phyloP scores from a whole-genome alignment of 2,329 filamentous ascomycete species.

The Trichophyton simii region DNA sequence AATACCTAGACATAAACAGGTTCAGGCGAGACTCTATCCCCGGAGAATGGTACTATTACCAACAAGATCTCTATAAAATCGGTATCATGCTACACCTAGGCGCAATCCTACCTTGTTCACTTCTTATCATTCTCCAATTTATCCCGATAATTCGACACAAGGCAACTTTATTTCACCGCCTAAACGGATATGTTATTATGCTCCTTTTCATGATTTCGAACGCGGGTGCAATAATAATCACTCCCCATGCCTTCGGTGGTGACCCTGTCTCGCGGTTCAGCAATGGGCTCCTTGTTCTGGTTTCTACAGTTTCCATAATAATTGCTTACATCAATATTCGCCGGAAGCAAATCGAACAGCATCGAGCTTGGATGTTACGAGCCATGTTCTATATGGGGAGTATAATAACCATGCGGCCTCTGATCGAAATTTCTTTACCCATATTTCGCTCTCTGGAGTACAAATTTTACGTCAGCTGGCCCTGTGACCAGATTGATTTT shows the following conservation, averaged over 20 bases:
- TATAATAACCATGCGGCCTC: neutral
- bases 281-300: slow-evolving; percentile 27
- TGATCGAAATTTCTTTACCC: neutral
- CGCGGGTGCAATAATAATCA: slow-evolving; percentile 43
- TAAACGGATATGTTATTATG: slow-evolving; percentile 47
- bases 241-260: slow-evolving; percentile 42
- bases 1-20: slow-evolving; percentile 27
- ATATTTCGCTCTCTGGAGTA: neutral
- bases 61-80: slow-evolving; percentile 22
- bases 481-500: neutral
- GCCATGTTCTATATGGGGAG: slow-evolving; percentile 35
- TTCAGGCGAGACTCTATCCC: slow-evolving; percentile 14
- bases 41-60: slow-evolving; percentile 34
- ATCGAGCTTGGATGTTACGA: slow-evolving; percentile 52
- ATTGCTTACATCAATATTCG: slow-evolving; percentile 40
- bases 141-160: slow-evolving; percentile 35
- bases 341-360: slow-evolving; percentile 49
- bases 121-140: slow-evolving; percentile 34
- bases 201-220: slow-evolving; percentile 37
- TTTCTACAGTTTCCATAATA: neutral
- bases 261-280: slow-evolving; percentile 36
- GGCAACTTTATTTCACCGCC: slow-evolving; percentile 43
- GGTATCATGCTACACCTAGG: slow-evolving; percentile 36
- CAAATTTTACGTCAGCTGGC: neutral
- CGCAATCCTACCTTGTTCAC: slow-evolving; percentile 20